Conservation (phyloP, 2,329 filamentous ascomycete genomes). For the Trichoderma afroharzianum region DNA sequence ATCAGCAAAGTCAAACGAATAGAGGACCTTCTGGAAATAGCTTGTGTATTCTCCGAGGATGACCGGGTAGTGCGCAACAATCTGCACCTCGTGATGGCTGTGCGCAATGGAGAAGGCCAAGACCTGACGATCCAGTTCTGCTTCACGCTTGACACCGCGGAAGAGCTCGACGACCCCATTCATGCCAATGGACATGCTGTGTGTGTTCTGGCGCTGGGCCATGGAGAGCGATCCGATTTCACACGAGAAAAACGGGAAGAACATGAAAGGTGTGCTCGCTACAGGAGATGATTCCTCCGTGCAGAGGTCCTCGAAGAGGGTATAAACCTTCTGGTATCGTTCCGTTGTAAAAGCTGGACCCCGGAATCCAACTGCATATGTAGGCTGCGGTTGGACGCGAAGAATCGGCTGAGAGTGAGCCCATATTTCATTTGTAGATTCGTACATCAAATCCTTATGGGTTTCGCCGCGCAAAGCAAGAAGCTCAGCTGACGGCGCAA, state of each 20-base stretch:
- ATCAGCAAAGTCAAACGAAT: constrained; percentile 30
- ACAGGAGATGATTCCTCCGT: constrained; percentile 38
- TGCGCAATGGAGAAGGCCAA: constrained; percentile 42
- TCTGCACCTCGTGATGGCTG: constrained; percentile 28
- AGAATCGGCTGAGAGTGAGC: constrained; percentile 37
- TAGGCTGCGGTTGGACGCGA: constrained; percentile 38
- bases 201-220: constrained; percentile 39
- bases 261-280: constrained; percentile 44
- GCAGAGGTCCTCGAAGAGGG: constrained; percentile 34
- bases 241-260: constrained; percentile 48
- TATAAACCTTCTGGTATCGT: constrained; percentile 39
- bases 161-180: constrained; percentile 40
- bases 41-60: constrained; percentile 32
- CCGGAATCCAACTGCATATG: constrained; percentile 42
- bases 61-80: constrained; percentile 41
- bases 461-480: constrained; percentile 29
- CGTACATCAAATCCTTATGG: constrained; percentile 32
- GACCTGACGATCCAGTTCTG: constrained; percentile 39
- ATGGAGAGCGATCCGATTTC: constrained; percentile 40
- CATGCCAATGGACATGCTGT: constrained; percentile 40
- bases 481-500: constrained; percentile 38
- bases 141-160: constrained; percentile 32
- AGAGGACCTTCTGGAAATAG: constrained; percentile 39
- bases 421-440: constrained; percentile 44
- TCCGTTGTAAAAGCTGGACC: constrained; percentile 40